Conservation (phyloP, 1,284 basidiomycete genomes). For the Tetrapyrgos nigripes region DNA sequence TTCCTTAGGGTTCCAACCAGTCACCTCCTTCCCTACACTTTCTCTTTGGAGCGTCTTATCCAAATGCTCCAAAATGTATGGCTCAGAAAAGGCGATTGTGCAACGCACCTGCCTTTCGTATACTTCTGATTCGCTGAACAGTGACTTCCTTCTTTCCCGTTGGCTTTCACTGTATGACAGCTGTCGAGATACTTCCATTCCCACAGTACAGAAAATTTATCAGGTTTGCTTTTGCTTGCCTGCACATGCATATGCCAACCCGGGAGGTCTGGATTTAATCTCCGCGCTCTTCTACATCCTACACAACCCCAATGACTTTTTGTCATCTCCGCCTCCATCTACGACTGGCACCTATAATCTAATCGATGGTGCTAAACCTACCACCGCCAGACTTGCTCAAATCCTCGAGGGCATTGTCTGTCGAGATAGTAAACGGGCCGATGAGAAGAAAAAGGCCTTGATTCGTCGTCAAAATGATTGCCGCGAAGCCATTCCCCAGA, state of each 20-base stretch:
- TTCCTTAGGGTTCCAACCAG: neutral
- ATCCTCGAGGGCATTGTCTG: neutral
- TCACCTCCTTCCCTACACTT: neutral
- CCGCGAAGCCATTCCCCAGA: neutral
- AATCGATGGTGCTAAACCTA: neutral
- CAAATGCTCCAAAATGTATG: neutral
- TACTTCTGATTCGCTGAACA: neutral
- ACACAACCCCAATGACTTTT: too few relatives aligned
- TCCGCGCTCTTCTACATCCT: neutral
- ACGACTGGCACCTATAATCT: neutral
- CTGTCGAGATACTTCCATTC: neutral
- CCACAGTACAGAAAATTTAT: neutral
- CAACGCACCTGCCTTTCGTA: slow-evolving; percentile 6
- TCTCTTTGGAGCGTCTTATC: neutral
- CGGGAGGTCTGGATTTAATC: neutral
- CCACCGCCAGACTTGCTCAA: neutral
- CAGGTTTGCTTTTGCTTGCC: slow-evolving; percentile 10
- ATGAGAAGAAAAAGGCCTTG: neutral
- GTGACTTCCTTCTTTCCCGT: neutral
- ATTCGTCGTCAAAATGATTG: neutral
- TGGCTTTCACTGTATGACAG: slow-evolving; percentile 7
- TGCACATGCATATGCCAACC: slow-evolving; percentile 4
- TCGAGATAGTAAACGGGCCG: neutral
- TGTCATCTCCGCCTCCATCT: neutral
- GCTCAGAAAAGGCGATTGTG: neutral